Conservation (phyloP, 208 protist genomes). For the Leishmania braziliensis region DNA sequence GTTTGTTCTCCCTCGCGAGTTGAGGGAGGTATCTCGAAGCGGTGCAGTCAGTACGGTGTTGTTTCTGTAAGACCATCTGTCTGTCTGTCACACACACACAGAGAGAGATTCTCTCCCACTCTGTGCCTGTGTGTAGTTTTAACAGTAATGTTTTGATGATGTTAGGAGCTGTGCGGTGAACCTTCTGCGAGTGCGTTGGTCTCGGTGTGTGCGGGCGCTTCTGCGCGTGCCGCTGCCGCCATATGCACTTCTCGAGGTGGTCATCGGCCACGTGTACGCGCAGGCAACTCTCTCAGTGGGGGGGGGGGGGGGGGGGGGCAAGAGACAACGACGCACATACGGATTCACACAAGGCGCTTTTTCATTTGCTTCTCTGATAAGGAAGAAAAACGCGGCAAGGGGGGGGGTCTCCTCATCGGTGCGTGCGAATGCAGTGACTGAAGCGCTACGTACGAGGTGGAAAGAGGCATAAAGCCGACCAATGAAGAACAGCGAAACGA, state of each 20-base stretch:
- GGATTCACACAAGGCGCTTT: neutral
- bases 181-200: neutral
- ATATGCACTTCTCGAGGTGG: neutral
- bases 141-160: neutral
- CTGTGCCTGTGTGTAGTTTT: neutral
- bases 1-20: neutral
- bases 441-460: neutral
- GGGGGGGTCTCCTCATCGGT: neutral
- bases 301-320: neutral
- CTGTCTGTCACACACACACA: neutral
- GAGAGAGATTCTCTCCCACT: neutral
- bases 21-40: neutral
- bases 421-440: neutral
- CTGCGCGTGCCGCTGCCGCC: neutral
- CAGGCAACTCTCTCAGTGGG: neutral
- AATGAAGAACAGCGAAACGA: no score
- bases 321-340: neutral
- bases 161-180: neutral
- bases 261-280: neutral
- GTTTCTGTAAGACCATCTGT: neutral
- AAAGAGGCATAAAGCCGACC: neutral
- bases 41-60: neutral
- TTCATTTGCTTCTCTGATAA: neutral
- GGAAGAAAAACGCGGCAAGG: neutral
- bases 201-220: neutral